These are phyloP conservation scores for Cruciata laevipes DNA, from an alignment of 257 asterid species.

Conservation along the genomic window DNA sequence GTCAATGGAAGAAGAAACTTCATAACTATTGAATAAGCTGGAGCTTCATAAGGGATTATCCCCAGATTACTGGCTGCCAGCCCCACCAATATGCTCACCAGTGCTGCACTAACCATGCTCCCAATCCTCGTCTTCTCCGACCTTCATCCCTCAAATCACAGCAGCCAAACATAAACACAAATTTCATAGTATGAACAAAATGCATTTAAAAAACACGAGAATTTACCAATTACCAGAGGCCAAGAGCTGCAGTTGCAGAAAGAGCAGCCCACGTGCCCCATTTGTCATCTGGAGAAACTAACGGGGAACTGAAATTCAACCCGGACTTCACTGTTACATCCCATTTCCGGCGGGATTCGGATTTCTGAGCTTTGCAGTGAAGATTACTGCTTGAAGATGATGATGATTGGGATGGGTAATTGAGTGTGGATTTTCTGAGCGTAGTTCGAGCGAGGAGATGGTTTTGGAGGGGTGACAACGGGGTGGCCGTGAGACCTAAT, in stretches of 20 bases:
- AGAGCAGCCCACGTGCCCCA: conserved; percentile 87
- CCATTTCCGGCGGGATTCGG: not conserved
- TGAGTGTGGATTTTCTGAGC: not conserved
- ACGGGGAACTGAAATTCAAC: conserved; percentile 27
- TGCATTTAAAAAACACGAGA: not conserved
- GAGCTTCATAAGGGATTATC: conserved; percentile 66
- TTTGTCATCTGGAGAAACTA: conserved; percentile 61
- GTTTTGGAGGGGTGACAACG: not conserved
- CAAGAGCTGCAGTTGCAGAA: conserved; percentile 54
- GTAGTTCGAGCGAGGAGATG: not conserved
- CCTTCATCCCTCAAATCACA: conserved; percentile 33
- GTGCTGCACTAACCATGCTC: conserved; percentile 77
- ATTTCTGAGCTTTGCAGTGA: not conserved
- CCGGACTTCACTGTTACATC: conserved; percentile 24
- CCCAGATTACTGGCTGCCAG: conserved; percentile 79
- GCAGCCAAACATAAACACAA: not conserved
- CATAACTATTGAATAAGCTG: conserved; percentile 56
- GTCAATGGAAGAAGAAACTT: conserved; percentile 69
- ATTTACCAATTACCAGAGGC: conserved; percentile 51
- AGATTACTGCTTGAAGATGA: not conserved
- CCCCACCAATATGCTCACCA: conserved; percentile 65
- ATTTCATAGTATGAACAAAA: not conserved
- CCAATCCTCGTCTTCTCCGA: conserved; percentile 83
- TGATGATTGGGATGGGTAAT: not conserved
- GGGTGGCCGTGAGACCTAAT: not conserved